Percentiles rank a stretch among this genome's conserved stretches.
Evolutionary conservation across 257 asterid genomes (phyloP).

Genomic region (Nicotiana sylvestris): DNA sequence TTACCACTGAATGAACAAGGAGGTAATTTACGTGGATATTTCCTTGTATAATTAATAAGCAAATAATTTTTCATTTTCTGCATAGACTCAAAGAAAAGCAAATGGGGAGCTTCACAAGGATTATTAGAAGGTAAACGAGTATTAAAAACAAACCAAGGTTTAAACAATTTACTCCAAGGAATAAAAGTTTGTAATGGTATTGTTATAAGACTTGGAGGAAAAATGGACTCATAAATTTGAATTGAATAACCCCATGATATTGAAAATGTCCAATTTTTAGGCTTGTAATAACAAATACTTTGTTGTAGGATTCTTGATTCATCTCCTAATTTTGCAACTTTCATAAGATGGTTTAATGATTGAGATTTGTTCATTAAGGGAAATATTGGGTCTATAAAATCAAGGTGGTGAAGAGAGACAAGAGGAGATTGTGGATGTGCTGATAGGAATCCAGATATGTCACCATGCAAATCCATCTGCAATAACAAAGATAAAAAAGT

Average conservation of each 20-base stretch:
- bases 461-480: slow-evolving; percentile 37
- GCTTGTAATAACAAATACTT: slow-evolving; percentile 34
- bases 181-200: slow-evolving; percentile 29
- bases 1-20: slow-evolving; percentile 3
- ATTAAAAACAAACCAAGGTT: slow-evolving; percentile 30
- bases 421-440: slow-evolving; percentile 47
- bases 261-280: slow-evolving; percentile 39
- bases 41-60: slow-evolving; percentile 18
- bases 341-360: slow-evolving; percentile 34
- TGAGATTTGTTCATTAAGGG: slow-evolving; percentile 32
- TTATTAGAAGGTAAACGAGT: slow-evolving; percentile 25
- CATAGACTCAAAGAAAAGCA: slow-evolving; percentile 25
- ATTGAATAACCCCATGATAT: slow-evolving; percentile 51
- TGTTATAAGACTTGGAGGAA: slow-evolving; percentile 38
- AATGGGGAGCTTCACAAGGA: slow-evolving; percentile 31
- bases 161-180: slow-evolving; percentile 20
- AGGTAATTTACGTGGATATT: background rate
- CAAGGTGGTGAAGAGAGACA: slow-evolving; percentile 48
- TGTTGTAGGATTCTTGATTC: slow-evolving; percentile 39
- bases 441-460: slow-evolving; percentile 39
- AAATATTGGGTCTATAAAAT: slow-evolving; percentile 39
- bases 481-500: background rate
- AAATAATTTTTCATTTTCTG: background rate
- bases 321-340: slow-evolving; percentile 26
- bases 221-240: slow-evolving; percentile 28